Evolutionary conservation across 106 monocot species (phyloP), one percentile per base, ranked within the genome.

Genomic region (Acorus gramineus): DNA sequence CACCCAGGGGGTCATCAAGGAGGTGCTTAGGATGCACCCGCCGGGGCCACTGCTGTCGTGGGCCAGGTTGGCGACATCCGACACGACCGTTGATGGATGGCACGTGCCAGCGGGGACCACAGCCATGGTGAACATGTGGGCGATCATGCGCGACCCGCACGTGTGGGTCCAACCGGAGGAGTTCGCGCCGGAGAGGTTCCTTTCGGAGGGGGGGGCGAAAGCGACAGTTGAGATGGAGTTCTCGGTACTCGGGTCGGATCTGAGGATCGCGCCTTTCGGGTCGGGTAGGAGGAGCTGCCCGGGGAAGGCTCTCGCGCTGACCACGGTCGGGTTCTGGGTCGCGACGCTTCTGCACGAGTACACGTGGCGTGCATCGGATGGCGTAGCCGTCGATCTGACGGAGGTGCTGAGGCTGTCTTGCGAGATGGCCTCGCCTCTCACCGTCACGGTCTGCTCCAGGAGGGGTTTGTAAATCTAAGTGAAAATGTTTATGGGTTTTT

Each of bases 21-120:
- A 90, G 56, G 68, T 63, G 9, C 66, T 90, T 3, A 50, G 90
- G 48, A 4, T 84, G 14, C 90, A 86, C 71, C 86, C 86, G 0
- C 90, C 90, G 56, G 90, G 90, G 49, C 86, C 90, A 5, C 83
- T 90, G 5, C 75, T 90, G 10, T 83, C 86, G n/a, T 90, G 86
- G 90, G 76, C 86, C 47, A 79, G 90, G 6, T 73, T 86, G 1
- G 78, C 90, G 14, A 78, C 70, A 4, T 59, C 69, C 13, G 90
- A 90, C 56, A 62, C 58, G 8, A 13, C 51, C 48, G 60, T 90
- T 7, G 80, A 72, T 60, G 86, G 80, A 45, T 57, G 49, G 64
- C 65, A 76, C 14, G 71, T 90, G 43, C 86, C 90, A 0, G 77
- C 71, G 1, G 85, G 85, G 8, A 93, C 93, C 42, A 80, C 79